These are phyloP conservation scores for Termitomyces sp. DNA, from an alignment of 768 basidiomycete genomes.

Conservation along the genomic window DNA sequence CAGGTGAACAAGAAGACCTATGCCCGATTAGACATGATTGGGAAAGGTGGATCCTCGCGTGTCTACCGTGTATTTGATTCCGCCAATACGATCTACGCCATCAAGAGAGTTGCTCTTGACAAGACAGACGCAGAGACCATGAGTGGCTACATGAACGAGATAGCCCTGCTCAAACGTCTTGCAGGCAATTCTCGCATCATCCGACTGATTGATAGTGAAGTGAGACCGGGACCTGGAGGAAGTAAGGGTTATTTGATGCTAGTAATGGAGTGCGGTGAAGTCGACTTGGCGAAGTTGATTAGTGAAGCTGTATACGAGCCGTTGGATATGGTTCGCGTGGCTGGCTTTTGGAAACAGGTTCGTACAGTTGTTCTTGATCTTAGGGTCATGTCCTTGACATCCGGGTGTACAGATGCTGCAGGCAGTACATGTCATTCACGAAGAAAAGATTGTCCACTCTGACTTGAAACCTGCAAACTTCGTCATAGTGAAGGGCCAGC, in stretches of 20 bases:
- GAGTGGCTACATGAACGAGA: constrained; percentile 94
- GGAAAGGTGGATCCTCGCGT: constrained; percentile 92
- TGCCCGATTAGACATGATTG: constrained; percentile 81
- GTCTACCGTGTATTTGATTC: constrained; percentile 87
- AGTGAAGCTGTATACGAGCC: constrained; percentile 80
- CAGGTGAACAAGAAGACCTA: constrained; percentile 82
- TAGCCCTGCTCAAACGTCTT: constrained; percentile 87
- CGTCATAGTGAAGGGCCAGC: constrained; percentile 87
- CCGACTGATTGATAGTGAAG: constrained; percentile 84
- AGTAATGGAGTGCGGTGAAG: constrained; percentile 96
- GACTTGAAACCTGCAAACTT: constrained; percentile 99
- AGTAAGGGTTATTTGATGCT: constrained; percentile 73
- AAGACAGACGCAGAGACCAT: constrained; percentile 86
- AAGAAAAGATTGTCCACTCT: constrained; percentile 98
- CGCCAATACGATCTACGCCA: constrained; percentile 73
- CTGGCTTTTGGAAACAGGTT: constrained; percentile 97
- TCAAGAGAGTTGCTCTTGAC: constrained; percentile 90
- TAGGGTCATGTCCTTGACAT: background rate
- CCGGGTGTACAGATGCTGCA: constrained; percentile 74
- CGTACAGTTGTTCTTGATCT: constrained; percentile 10
- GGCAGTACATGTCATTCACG: constrained; percentile 97
- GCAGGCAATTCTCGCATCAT: constrained; percentile 92
- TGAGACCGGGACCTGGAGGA: constrained; percentile 64
- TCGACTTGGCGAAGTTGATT: constrained; percentile 81
- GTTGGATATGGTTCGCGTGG: constrained; percentile 89